These are phyloP conservation scores for Russula olivacea DNA, from an alignment of 768 basidiomycete species.

Conservation along the genomic window DNA sequence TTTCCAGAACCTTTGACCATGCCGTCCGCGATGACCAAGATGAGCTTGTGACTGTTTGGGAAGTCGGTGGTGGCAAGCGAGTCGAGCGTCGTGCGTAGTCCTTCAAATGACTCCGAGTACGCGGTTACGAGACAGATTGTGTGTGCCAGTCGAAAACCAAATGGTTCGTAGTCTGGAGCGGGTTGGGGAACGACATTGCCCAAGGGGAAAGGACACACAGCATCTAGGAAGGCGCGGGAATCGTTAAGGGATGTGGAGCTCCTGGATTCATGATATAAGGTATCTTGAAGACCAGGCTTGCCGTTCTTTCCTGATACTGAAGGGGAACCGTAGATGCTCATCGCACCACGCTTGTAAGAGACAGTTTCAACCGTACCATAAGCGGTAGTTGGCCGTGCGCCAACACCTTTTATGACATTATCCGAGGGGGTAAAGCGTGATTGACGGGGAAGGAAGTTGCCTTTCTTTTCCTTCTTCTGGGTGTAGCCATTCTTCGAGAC, in stretches of 20 bases:
- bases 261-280: constrained; percentile 69
- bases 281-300: constrained; percentile 68
- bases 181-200: constrained; percentile 90
- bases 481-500: constrained; percentile 64
- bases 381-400: constrained; percentile 52
- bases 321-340: constrained; percentile 29
- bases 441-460: constrained; percentile 56
- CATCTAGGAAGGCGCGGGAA: constrained; percentile 49
- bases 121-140: constrained; percentile 96
- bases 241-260: constrained; percentile 75
- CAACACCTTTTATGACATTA: constrained; percentile 45
- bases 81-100: constrained; percentile 95
- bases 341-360: constrained; percentile 53
- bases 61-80: constrained; percentile 98
- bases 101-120: constrained; percentile 95
- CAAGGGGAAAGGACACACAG: constrained; percentile 89
- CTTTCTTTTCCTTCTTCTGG: constrained; percentile 48
- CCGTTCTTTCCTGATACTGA: constrained; percentile 34
- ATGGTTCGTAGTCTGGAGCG: constrained; percentile 84
- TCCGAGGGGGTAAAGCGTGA: constrained; percentile 76
- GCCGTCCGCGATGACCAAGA: constrained; percentile 94
- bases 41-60: constrained; percentile 94
- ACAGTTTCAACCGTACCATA: constrained; percentile 62
- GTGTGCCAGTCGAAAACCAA: constrained; percentile 91
- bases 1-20: constrained; percentile 98